Conservation (phyloP, 2,329 filamentous ascomycete species). For the Dendryphion nanum region DNA sequence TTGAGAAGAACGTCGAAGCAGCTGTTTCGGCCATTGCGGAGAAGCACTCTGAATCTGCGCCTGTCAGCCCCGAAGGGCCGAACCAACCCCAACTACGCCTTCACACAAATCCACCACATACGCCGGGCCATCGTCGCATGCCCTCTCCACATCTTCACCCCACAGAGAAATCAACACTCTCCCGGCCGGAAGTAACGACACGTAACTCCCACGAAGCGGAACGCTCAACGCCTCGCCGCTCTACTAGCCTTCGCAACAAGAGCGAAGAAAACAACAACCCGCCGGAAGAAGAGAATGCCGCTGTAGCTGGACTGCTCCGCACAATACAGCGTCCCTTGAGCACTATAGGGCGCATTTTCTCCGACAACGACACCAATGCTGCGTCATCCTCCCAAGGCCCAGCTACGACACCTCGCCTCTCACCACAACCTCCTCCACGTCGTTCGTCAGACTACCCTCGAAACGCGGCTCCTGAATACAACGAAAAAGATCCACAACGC, state of each 20-base stretch:
- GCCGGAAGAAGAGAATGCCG: conserved; percentile 67
- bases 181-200: conserved; percentile 58
- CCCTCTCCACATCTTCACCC: conserved; percentile 45
- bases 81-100: conserved; percentile 14
- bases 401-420: conserved; percentile 51
- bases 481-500: conserved; percentile 15
- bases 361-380: conserved; percentile 56
- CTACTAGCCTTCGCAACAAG: conserved; percentile 50
- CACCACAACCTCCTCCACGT: conserved; percentile 44
- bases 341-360: conserved; percentile 93
- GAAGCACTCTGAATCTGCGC: conserved; percentile 60
- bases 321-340: conserved; percentile 89
- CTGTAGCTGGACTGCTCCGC: conserved; percentile 79
- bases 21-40: conserved; percentile 95
- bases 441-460: conserved; percentile 37
- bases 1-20: conserved; percentile 93
- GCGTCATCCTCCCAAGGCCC: conserved; percentile 46
- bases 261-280: conserved; percentile 34
- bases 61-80: conserved; percentile 21
- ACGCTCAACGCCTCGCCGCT: conserved; percentile 57
- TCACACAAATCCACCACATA: conserved; percentile 13
- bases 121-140: conserved; percentile 32
- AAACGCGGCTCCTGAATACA: conserved; percentile 9
- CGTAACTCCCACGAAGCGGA: conserved; percentile 61
- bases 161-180: conserved; percentile 51